Evolutionary conservation across 75 land plant species (phyloP).

Genomic region (Adiantum capillusveneris): DNA sequence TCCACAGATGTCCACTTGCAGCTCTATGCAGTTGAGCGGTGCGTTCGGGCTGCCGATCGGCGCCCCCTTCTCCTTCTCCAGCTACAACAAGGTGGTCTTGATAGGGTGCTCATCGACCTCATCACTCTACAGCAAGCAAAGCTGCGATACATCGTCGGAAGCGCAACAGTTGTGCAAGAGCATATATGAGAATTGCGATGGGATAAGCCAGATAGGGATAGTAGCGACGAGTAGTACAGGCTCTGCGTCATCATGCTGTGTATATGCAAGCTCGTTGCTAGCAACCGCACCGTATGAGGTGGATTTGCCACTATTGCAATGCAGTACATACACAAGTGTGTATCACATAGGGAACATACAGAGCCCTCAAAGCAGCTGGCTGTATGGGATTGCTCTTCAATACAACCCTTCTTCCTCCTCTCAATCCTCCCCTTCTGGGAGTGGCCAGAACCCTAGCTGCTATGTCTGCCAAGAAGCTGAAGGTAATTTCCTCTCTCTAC

Average conservation of each 20-base stretch:
- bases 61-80: constrained; percentile 29
- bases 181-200: not conserved
- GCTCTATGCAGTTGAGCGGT: constrained; percentile 31
- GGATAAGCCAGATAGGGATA: not conserved
- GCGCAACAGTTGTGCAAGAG: not conserved
- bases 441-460: not conserved
- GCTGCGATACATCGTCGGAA: not conserved
- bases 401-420: not conserved
- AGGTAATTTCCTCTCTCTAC: constrained; percentile 1
- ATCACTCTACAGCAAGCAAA: not conserved
- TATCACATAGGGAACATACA: not conserved
- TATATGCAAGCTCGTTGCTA: not conserved
- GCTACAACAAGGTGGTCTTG: not conserved
- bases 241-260: not conserved
- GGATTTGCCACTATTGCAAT: not conserved
- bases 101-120: not conserved
- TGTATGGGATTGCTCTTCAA: constrained; percentile 2
- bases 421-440: not conserved
- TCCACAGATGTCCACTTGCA: constrained; percentile 53
- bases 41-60: constrained; percentile 44
- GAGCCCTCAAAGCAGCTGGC: not conserved
- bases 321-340: constrained; percentile 1
- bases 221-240: not conserved
- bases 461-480: not conserved
- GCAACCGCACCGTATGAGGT: not conserved